Evolutionary conservation across 2,329 filamentous ascomycete genomes (phyloP), one percentile per base, ranked within the genome.

Genomic region (Eutypella sp.): DNA sequence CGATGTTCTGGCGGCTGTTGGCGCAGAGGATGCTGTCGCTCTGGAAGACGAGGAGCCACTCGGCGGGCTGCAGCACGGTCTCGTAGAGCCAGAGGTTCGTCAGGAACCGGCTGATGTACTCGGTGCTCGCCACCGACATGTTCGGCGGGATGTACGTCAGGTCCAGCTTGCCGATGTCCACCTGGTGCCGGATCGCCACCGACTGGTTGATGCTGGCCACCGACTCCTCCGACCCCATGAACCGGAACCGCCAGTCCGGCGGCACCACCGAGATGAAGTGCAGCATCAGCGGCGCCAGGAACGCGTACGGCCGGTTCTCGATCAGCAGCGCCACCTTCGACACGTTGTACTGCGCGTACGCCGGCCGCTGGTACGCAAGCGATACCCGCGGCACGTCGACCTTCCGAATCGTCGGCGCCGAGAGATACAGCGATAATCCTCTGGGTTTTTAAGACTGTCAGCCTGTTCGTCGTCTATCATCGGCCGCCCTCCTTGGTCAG

Each of bases 221-320:
- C 7, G 71, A 74, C 42, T 68, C 66, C 19, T 58, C 24, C 13
- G 72, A 76, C 44, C 76, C 76, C 68, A 79, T 76, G 66, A 79
- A 79, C 34, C 70, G 69, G 63, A 79, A 78, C 24, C 70, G 71
- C 77, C 77, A 81, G 62, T 79, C 75, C 1, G 74, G 71, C 4
- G 76, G 76, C 2, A 80, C 71, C 18, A 79, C 74, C 4, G 72
- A 66, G 52, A 78, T 78, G 63, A 79, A 77, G 57, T 80, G 76
- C 20, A 79, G 66, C 59, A 79, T 64, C 33, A 78, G 64, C 1
- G 77, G 76, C 3, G 74, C 75, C 36, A 81, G 69, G 49, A 72
- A 63, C 3, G 75, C 67, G 29, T 68, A 66, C 2, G 71, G 56
- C 1, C 77, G 72, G 60, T 73, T 73, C 57, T 80, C 77, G 48